Evolutionary conservation across 2,329 filamentous ascomycete genomes (phyloP), one percentile per base, ranked within the genome.

Genomic region (Penicillium sp.): DNA sequence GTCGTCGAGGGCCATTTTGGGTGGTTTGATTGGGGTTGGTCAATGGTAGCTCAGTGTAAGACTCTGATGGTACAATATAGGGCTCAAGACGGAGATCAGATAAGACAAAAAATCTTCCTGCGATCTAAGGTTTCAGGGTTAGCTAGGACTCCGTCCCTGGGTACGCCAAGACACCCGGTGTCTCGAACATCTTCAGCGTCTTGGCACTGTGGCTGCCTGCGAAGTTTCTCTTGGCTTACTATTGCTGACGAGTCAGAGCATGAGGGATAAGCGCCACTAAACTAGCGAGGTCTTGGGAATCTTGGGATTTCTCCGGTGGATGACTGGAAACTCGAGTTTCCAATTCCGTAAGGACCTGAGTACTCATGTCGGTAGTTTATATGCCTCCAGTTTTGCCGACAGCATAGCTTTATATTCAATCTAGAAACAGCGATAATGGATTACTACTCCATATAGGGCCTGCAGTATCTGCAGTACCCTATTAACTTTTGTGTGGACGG

Each of bases 121-220:
- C 12, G 26, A 41, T 42, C 45, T 32, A 42, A 22, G 37, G 37
- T 41, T 47, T 47, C 22, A 22, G 45, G 37, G 45, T 41, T 22
- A 28, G 19, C 45, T 28, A 6, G 22, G 22, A 24, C 22, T 24
- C 22, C 22, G 22, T 24, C 5, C 22, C 22, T 7, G 7, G 22
- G 6, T 17, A 21, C 22, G 37, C 45, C 45, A 47, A 47, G 45
- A 33, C 38, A 15, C 8, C 37, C 28, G 15, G 26, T 46, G 37
- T 42, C 45, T 32, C 28, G n/a, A 47, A 31, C 45, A 47, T 7
- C 21, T 12, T 21, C 29, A 42, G 37, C 13, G 17, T 29, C 45
- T 47, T 47, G 45, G 45, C 45, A 21, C 42, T 4, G 29, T 42
- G 45, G 37, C 45, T 47, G 37, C 37, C 37, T 28, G 37, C 22